Conservation (phyloP, 345 rosid genomes). For the Hevea brasiliensis region DNA sequence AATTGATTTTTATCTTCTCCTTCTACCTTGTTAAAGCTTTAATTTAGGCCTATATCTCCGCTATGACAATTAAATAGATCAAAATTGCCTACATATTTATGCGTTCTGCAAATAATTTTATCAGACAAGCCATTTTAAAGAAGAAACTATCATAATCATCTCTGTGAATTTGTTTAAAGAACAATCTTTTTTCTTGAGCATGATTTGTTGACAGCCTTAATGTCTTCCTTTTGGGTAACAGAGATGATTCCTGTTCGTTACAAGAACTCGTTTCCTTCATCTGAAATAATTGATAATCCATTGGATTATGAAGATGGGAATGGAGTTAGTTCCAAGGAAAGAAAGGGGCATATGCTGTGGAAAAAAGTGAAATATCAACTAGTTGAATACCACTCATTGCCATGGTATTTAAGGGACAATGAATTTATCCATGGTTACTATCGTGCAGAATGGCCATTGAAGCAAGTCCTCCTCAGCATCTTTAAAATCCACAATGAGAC, state of each 20-base stretch:
- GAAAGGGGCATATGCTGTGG: slow-evolving; percentile 80
- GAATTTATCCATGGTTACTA: slow-evolving; percentile 81
- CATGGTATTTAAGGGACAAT: slow-evolving; percentile 79
- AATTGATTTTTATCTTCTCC: background rate
- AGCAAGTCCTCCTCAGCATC: slow-evolving; percentile 77
- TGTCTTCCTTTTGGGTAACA: background rate
- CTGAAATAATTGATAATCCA: slow-evolving; percentile 10
- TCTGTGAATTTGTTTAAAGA: too few relatives aligned
- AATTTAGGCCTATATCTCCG: background rate
- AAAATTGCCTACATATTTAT: background rate
- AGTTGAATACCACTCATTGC: slow-evolving; percentile 84
- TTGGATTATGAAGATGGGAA: slow-evolving; percentile 21
- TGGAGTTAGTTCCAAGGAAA: slow-evolving; percentile 28
- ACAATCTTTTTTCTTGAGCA: too few relatives aligned
- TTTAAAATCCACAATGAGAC: slow-evolving; percentile 94
- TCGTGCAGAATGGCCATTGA: slow-evolving; percentile 88
- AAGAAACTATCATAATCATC: too few relatives aligned
- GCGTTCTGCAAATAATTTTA: background rate
- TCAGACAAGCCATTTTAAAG: background rate
- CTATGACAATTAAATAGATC: background rate
- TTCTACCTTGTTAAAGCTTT: background rate
- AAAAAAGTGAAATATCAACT: slow-evolving; percentile 85
- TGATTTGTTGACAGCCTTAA: too few relatives aligned
- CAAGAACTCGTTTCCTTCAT: slow-evolving; percentile 8
- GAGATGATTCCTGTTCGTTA: slow-evolving; percentile 18